These are phyloP conservation scores for Calvatia gigantea DNA, from an alignment of 768 basidiomycete genomes.

Conservation along the genomic window DNA sequence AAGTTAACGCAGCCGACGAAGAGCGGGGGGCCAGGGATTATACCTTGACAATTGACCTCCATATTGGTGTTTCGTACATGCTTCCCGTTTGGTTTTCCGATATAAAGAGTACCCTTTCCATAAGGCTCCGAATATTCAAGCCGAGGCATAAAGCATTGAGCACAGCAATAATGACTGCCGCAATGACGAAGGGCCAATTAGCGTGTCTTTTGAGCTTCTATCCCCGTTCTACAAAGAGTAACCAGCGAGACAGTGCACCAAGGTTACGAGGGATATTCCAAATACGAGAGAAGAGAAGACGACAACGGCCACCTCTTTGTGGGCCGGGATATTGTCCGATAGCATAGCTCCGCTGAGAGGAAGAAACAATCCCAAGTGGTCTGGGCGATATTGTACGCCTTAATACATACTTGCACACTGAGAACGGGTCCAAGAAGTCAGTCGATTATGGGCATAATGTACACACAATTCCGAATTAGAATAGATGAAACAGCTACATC, in stretches of 20 bases:
- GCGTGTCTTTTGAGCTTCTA: not conserved
- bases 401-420: too few relatives aligned
- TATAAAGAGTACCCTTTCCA: not conserved
- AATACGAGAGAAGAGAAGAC: not conserved
- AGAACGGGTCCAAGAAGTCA: too few relatives aligned
- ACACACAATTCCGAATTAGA: too few relatives aligned
- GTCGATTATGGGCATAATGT: too few relatives aligned
- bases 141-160: not conserved
- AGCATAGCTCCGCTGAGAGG: too few relatives aligned
- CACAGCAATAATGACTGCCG: not conserved
- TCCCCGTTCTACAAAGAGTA: not conserved
- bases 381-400: too few relatives aligned
- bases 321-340: not conserved
- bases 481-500: too few relatives aligned
- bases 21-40: too few relatives aligned
- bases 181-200: not conserved
- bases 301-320: not conserved
- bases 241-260: not conserved
- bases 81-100: not conserved
- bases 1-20: too few relatives aligned
- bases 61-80: not conserved
- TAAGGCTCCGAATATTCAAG: not conserved
- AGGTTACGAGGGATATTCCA: not conserved
- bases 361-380: too few relatives aligned
- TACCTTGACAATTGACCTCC: not conserved